These are phyloP conservation scores for Tetrahymena thermophila DNA, from an alignment of 73 alveolate genomes.

Conservation along the genomic window DNA sequence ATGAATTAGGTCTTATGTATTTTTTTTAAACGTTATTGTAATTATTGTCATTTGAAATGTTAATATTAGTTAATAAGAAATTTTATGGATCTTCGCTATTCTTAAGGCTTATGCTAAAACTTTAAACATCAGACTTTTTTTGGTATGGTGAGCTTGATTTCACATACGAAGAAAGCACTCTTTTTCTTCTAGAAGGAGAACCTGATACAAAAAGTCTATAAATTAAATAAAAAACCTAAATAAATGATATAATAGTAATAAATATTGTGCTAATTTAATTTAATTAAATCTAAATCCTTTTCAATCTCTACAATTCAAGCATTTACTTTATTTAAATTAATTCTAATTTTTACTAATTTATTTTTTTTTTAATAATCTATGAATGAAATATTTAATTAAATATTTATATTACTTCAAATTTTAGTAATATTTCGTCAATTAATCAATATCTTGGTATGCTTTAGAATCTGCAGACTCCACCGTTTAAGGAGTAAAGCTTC, in stretches of 20 bases:
- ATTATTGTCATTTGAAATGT: not conserved
- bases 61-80: not conserved
- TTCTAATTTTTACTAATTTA: too few relatives aligned
- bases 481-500: not conserved
- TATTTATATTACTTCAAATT: not conserved
- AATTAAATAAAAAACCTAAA: not conserved
- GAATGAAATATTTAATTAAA: not conserved
- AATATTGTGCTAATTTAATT: not conserved
- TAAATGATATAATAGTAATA: not conserved
- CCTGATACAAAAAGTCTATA: not conserved
- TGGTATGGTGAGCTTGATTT: not conserved
- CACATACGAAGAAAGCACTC: not conserved
- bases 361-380: too few relatives aligned
- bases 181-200: not conserved
- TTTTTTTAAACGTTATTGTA: not conserved
- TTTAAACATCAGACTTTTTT: not conserved
- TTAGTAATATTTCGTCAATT: not conserved
- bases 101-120: not conserved
- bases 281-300: too few relatives aligned
- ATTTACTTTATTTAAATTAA: too few relatives aligned
- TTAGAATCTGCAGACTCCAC: not conserved
- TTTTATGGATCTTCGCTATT: not conserved
- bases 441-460: not conserved
- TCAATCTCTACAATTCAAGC: not conserved
- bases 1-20: not conserved